These are phyloP conservation scores for Colletotrichum sp. DNA, from an alignment of 2,329 filamentous ascomycete genomes.

Conservation along the genomic window DNA sequence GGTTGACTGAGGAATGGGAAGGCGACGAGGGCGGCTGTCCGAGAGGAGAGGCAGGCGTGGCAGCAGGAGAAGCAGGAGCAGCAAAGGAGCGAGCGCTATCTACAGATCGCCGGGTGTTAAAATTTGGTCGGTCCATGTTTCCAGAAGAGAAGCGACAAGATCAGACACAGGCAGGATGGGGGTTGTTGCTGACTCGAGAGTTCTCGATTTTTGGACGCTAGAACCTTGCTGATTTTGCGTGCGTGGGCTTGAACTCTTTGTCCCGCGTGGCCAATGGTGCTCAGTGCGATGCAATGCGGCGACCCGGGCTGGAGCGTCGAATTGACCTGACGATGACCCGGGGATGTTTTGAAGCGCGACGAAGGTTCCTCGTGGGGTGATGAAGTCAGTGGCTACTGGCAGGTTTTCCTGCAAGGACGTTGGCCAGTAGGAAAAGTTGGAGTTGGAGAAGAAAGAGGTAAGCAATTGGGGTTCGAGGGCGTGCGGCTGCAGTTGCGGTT, in stretches of 20 bases:
- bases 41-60: conserved; percentile 25
- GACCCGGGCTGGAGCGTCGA: background rate
- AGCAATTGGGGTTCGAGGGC: background rate
- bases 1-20: background rate
- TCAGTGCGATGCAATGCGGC: background rate
- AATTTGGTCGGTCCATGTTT: conserved; percentile 27
- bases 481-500: background rate
- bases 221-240: conserved; percentile 4
- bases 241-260: conserved; percentile 1
- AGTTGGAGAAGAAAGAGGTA: background rate
- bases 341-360: background rate
- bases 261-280: background rate
- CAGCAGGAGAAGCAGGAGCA: conserved; percentile 1
- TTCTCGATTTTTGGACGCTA: background rate
- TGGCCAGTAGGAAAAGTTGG: background rate
- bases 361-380: background rate
- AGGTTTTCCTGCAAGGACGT: background rate
- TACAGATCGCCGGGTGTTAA: conserved; percentile 27
- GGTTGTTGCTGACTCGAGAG: conserved; percentile 12
- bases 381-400: background rate
- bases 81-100: conserved; percentile 24
- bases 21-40: background rate
- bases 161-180: background rate
- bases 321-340: background rate
- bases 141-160: conserved; percentile 1